Conservation (phyloP, 768 basidiomycete genomes). For the Podaxis carcinomalis region DNA sequence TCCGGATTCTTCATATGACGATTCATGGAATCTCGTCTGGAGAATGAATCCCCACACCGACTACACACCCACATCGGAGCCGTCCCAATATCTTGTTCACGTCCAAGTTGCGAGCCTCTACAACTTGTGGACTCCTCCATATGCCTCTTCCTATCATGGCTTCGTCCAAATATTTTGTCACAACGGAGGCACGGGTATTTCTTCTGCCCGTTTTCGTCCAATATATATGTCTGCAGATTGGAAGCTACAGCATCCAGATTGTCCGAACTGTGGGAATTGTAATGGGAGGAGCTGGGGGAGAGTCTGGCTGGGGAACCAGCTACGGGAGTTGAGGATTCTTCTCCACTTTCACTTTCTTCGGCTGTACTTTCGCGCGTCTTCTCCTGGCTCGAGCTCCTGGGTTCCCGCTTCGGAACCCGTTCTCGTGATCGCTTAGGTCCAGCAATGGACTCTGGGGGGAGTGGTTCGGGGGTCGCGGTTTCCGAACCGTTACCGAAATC, state of each 20-base stretch:
- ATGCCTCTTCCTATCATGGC: constrained; percentile 6
- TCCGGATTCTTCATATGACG: constrained; percentile 9
- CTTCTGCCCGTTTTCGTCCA: constrained; percentile 5
- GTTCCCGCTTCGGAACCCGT: background rate
- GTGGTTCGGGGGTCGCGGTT: background rate
- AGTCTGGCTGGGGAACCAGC: background rate
- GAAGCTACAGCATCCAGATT: background rate
- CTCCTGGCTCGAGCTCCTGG: background rate
- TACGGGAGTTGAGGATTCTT: background rate
- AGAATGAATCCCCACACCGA: constrained; percentile 7
- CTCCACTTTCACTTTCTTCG: background rate
- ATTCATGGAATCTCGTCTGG: constrained; percentile 6
- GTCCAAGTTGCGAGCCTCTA: background rate
- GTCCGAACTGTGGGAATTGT: constrained; percentile 1
- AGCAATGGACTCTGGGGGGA: background rate
- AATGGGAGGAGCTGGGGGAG: background rate
- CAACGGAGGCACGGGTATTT: constrained; percentile 6
- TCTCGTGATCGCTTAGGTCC: background rate
- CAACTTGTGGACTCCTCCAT: constrained; percentile 11
- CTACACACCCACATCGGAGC: constrained; percentile 6
- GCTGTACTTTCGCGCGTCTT: background rate
- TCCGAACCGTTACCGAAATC: background rate
- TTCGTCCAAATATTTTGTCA: constrained; percentile 7
- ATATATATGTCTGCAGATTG: background rate
- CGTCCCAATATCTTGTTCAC: background rate